Evolutionary conservation across 73 alveolate species (phyloP).

Genomic region (Vitrella brassicaformis): DNA sequence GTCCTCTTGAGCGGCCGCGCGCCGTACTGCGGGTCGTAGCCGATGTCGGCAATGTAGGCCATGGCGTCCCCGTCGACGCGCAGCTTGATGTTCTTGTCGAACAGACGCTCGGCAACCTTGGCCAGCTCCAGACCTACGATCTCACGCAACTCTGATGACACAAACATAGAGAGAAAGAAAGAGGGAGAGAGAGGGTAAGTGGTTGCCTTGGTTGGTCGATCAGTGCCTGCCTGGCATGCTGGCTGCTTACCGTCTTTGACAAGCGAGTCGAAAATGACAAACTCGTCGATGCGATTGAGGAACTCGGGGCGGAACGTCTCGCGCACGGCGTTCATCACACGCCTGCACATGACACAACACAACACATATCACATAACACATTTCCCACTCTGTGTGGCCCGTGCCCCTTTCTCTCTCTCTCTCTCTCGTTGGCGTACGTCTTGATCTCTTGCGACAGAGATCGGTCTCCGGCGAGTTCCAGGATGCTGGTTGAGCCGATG

Average conservation of each 20-base stretch:
- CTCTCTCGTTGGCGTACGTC: not conserved
- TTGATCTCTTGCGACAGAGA: too few relatives aligned
- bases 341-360: not conserved
- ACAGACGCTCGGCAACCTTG: not conserved
- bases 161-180: too few relatives aligned
- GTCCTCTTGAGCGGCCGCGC: conserved; percentile 37
- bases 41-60: not conserved
- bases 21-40: conserved; percentile 9
- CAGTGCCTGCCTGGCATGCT: too few relatives aligned
- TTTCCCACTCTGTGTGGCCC: too few relatives aligned
- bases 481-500: not conserved
- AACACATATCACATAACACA: not conserved
- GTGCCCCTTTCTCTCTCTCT: too few relatives aligned
- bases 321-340: conserved; percentile 8
- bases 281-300: conserved; percentile 29
- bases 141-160: not conserved
- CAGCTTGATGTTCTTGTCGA: not conserved
- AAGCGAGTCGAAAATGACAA: not conserved
- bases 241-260: not conserved
- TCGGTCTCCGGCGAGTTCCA: not conserved
- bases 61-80: not conserved
- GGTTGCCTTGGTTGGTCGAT: too few relatives aligned
- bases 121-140: not conserved
- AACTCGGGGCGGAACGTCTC: conserved; percentile 33
- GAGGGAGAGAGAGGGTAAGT: too few relatives aligned